Evolutionary conservation across 352 stramenopile genomes (phyloP), one percentile per base, ranked within the genome.

Genomic region (Pythium brassicae): DNA sequence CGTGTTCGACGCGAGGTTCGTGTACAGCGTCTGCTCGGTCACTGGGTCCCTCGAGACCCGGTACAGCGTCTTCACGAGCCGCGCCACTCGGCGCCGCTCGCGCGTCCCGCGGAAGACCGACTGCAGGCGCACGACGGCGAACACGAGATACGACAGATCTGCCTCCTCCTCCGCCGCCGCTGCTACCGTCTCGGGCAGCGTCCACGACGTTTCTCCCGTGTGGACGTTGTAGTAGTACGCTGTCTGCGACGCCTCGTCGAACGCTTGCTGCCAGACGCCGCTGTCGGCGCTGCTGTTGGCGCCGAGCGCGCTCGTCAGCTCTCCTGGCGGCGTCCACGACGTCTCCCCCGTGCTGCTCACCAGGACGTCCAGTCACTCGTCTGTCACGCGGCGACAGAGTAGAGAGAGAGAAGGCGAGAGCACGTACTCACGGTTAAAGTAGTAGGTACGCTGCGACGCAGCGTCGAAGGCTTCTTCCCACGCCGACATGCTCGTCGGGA

Each of bases 131-230:
- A 82, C 55, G 19, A 72, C 70, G 1, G 78, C 70, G 40, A 83
- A 87, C 11, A 37, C 56, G 17, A 89, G 53, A 40, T 76, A 83
- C 14, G 68, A 58, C 2, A 79, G 50, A 37, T 89, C 72, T 12
- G 65, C 62, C 4, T 53, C 44, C 1, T 17, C 14, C 17, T 71
- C 60, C 32, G 63, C 42, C 4, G 29, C 23, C 6, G 7, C 42
- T 8, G 9, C 23, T 27, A 20, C 25, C 10, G 23, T 2, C 26
- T n/a, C n/a, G n/a, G 78, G 80, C 12, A 70, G 55, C n/a, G 68
- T 84, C 82, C 79, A 92, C 20, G 77, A 79, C 2, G 77, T 87
- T 51, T 89, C 78, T 15, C 78, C 77, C 6, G 82, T 89, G 51
- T 71, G 54, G 6, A 73, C 57, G 49, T 92, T 80, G 65, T 87